These are phyloP conservation scores for Coprinopsis sp. DNA, from an alignment of 768 basidiomycete species.

Conservation along the genomic window DNA sequence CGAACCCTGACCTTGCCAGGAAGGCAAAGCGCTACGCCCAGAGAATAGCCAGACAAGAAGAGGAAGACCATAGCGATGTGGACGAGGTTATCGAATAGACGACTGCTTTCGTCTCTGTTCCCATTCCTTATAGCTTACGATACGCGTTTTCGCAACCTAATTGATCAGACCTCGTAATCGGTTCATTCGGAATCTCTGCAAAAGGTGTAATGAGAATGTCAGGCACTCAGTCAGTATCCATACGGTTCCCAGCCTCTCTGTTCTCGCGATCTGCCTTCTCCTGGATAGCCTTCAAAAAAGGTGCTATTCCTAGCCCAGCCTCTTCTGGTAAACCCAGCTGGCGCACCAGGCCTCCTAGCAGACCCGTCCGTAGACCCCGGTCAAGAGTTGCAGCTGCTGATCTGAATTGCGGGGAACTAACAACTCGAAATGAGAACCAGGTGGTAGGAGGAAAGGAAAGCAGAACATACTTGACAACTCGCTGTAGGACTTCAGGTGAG, in stretches of 20 bases:
- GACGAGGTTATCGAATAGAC: slow-evolving; percentile 51
- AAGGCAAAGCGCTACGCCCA: slow-evolving; percentile 57
- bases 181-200: no score
- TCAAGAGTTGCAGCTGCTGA: slow-evolving; percentile 76
- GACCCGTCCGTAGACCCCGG: slow-evolving; percentile 76
- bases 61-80: slow-evolving; percentile 51
- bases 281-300: slow-evolving; percentile 77
- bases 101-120: background rate
- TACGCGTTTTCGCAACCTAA: background rate
- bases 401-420: slow-evolving; percentile 76
- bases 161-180: no score
- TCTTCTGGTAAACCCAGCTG: slow-evolving; percentile 80
- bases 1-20: slow-evolving; percentile 56
- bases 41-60: slow-evolving; percentile 36
- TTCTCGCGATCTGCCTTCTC: slow-evolving; percentile 62
- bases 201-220: no score
- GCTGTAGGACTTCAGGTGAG: slow-evolving; percentile 62
- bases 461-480: slow-evolving; percentile 55
- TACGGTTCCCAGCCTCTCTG: slow-evolving; percentile 40
- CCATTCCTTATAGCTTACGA: background rate
- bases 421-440: slow-evolving; percentile 6
- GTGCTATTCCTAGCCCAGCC: slow-evolving; percentile 71
- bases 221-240: slow-evolving; percentile 71
- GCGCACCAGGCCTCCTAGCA: slow-evolving; percentile 70
- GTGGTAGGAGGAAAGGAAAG: no score